Conservation (phyloP, 768 basidiomycete genomes). For the Naganishia friedmannii region DNA sequence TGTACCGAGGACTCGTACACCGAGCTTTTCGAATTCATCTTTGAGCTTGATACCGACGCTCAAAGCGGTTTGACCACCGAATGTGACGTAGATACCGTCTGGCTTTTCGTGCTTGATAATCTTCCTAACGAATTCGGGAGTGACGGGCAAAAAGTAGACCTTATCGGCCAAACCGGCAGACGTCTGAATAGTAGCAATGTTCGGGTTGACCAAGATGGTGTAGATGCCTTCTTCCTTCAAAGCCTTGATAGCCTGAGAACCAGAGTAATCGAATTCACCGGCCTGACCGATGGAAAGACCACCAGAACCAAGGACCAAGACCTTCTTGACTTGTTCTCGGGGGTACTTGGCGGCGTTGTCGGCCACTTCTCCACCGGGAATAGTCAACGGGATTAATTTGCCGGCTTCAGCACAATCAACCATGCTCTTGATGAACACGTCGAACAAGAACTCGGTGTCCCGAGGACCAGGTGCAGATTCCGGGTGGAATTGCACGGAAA, state of each 20-base stretch:
- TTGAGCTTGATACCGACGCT: conserved; percentile 97
- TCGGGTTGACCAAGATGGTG: conserved; percentile 97
- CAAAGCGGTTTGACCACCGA: conserved; percentile 95
- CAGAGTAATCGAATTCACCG: conserved; percentile 99
- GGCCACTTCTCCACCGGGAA: conserved; percentile 61
- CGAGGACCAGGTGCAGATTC: conserved; percentile 94
- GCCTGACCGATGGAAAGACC: conserved; percentile 98
- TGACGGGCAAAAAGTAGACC: conserved; percentile 98
- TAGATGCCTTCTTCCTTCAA: conserved; percentile 98
- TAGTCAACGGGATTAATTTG: conserved; percentile 53
- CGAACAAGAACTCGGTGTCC: conserved; percentile 98
- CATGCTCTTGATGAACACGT: conserved; percentile 89
- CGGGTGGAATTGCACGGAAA: conserved; percentile 99
- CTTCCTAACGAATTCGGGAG: conserved; percentile 94
- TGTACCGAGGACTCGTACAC: conserved; percentile 90
- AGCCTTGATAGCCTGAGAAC: conserved; percentile 98
- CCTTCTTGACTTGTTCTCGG: conserved; percentile 72
- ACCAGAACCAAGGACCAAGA: conserved; percentile 93
- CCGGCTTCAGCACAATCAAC: conserved; percentile 61
- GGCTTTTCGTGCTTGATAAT: conserved; percentile 99
- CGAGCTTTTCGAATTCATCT: conserved; percentile 86
- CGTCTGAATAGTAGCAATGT: conserved; percentile 97
- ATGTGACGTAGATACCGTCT: conserved; percentile 97
- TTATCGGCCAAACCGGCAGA: conserved; percentile 98
- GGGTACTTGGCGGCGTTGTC: conserved; percentile 74